Percentiles rank a stretch among this genome's conserved stretches.
Evolutionary conservation across 1,284 basidiomycete genomes (phyloP).

Genomic region (Cutaneotrichosporon sp.): DNA sequence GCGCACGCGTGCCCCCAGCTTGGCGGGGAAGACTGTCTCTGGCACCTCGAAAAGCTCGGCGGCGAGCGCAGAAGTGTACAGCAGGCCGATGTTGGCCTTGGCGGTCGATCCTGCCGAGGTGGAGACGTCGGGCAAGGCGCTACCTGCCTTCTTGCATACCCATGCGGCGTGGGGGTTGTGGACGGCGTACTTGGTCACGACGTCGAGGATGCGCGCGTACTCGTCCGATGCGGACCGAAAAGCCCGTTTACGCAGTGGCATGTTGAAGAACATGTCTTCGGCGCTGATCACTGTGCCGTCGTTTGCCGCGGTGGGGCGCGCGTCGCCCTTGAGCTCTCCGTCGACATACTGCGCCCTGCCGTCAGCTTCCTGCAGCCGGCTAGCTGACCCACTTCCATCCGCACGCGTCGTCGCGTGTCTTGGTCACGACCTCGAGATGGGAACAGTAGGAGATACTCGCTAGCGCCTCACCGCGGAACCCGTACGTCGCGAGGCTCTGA

Average conservation of each 20-base stretch:
- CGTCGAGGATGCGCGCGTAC: conserved; percentile 84
- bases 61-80: conserved; percentile 77
- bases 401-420: conserved; percentile 70
- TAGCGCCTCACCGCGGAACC: conserved; percentile 94
- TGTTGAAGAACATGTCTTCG: conserved; percentile 94
- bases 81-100: conserved; percentile 66
- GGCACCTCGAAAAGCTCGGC: conserved; percentile 68
- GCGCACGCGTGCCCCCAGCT: conserved; percentile 56
- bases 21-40: conserved; percentile 40
- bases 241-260: conserved; percentile 78
- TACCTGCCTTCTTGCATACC: conserved; percentile 80
- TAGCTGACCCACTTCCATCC: conserved; percentile 74
- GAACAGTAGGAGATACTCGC: conserved; percentile 96
- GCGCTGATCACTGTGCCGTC: conserved; percentile 91
- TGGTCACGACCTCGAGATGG: conserved; percentile 80
- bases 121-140: conserved; percentile 70
- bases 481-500: conserved; percentile 80
- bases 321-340: conserved; percentile 66
- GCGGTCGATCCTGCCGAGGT: conserved; percentile 68
- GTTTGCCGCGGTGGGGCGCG: conserved; percentile 86
- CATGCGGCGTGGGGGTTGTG: conserved; percentile 87
- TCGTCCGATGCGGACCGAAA: conserved; percentile 84
- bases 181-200: conserved; percentile 89
- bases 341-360: conserved; percentile 72
- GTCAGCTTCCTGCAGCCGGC: neutral